Base-by-base conservation (phyloP, 768 basidiomycete species). In the Podaxis sp. region DNA sequence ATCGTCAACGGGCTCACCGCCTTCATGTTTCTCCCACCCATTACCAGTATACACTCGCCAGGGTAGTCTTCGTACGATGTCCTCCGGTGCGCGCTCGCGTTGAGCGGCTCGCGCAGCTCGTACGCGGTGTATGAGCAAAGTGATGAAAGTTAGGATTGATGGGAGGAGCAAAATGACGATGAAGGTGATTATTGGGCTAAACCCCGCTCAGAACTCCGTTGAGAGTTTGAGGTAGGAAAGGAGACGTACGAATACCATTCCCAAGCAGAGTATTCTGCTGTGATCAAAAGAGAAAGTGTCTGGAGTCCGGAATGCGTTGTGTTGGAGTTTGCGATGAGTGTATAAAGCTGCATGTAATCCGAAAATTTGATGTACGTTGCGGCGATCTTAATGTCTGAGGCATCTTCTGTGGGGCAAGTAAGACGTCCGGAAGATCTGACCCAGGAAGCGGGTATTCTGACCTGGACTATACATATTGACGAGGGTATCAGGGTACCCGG, bases 391-490 rank as follows among this genome's bases (percentile, higher is more conserved):
- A 98, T 87, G 70, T 94, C 91, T 24, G 90, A 88, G 2, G 95
- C 85, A 70, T 96, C 94, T 69, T 85, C 94, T 93, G 71, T 29
- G 61, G 57, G 17, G 47, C 6, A 64, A 24, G 47, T 46, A 63
- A 52, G 56, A 56, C 56, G 51, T 60, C 52, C 64, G 61, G 55
- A 59, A 36, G 61, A 38, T 43, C 52, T 51, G 9, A 51, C 43
- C 27, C 57, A 47, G 7, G 22, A 54, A 54, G 29, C 29, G 52
- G 57, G 41, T 25, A 70, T 63, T 70, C 82, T 57, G 54, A 91
- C 95, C 90, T 74, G 91, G 91, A 73, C 90, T 92, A 76, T 91
- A 97, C 93, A 97, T 96, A 68, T 91, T 94, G 57, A 95, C 82
- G 64, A 97, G 79, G 27, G 85, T 81, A 70, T 94, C 89, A 38